Evolutionary conservation across 495 filamentous ascomycete genomes (phyloP).

Genomic region (Trichoderma asperelloides): DNA sequence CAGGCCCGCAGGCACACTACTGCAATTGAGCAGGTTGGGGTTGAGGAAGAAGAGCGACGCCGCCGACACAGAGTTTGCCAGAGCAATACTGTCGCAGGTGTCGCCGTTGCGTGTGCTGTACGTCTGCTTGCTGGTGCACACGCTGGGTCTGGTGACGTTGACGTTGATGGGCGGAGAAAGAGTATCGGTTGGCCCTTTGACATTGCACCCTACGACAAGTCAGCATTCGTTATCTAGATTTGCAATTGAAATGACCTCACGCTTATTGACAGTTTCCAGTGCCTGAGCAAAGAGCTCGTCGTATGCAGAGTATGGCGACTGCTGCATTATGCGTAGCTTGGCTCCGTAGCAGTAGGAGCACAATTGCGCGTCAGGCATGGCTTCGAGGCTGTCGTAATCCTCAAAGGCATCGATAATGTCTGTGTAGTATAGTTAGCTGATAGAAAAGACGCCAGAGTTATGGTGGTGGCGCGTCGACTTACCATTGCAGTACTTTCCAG

Average conservation of each 20-base stretch:
- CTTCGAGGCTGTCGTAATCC: conserved; percentile 4
- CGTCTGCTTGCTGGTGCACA: conserved; percentile 14
- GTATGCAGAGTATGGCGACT: conserved; percentile 17
- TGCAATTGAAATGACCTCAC: no score
- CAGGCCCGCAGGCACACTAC: not conserved
- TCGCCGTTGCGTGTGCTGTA: conserved; percentile 20
- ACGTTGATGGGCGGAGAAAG: not conserved
- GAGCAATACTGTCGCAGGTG: conserved; percentile 20
- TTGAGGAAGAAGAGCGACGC: conserved; percentile 18
- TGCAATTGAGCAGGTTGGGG: conserved; percentile 11
- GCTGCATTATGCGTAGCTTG: conserved; percentile 17
- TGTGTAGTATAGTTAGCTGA: no score
- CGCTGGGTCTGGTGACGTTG: not conserved
- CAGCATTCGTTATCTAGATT: no score
- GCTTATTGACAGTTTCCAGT: no score
- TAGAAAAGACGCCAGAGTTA: no score
- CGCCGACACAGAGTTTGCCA: conserved; percentile 16
- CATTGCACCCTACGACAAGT: no score
- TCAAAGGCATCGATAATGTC: conserved; percentile 13
- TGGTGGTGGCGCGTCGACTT: no score
- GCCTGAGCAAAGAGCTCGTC: not conserved
- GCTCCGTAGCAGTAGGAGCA: conserved; percentile 18
- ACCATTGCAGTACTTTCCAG: conserved; percentile 11
- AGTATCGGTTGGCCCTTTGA: not conserved
- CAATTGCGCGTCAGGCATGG: conserved; percentile 15